These are phyloP conservation scores for Ophiognomonia clavigignenti-juglandacearum DNA, from an alignment of 2,329 filamentous ascomycete species.

Conservation along the genomic window DNA sequence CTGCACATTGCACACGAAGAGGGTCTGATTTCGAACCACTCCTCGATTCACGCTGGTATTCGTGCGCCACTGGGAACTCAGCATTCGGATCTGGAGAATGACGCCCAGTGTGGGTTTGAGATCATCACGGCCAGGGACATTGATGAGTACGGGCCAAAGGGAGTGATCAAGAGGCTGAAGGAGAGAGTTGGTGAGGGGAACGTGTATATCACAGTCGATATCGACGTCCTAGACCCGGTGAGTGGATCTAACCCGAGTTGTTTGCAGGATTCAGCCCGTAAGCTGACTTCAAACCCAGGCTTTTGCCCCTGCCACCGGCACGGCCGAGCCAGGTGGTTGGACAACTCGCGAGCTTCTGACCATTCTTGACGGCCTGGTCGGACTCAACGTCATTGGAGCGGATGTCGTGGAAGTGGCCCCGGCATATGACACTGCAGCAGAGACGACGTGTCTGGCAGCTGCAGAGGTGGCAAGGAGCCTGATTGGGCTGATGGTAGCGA, in stretches of 20 bases:
- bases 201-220: slow-evolving; percentile 72
- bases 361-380: slow-evolving; percentile 66
- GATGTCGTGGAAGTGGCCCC: slow-evolving; percentile 79
- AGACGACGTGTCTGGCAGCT: slow-evolving; percentile 49
- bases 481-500: not conserved
- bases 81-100: slow-evolving; percentile 48
- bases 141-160: slow-evolving; percentile 62
- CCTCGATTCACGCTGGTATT: slow-evolving; percentile 56
- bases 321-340: slow-evolving; percentile 76
- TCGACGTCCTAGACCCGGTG: slow-evolving; percentile 70
- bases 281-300: slow-evolving; percentile 2
- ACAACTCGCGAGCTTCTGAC: slow-evolving; percentile 69
- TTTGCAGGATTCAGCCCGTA: slow-evolving; percentile 22
- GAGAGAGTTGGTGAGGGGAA: slow-evolving; percentile 43
- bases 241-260: slow-evolving; percentile 42
- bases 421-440: slow-evolving; percentile 67
- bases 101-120: slow-evolving; percentile 53
- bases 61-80: slow-evolving; percentile 44
- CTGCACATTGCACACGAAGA: slow-evolving; percentile 59
- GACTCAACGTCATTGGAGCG: slow-evolving; percentile 67
- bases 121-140: slow-evolving; percentile 60
- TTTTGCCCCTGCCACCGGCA: slow-evolving; percentile 56
- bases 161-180: slow-evolving; percentile 62
- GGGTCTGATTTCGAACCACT: slow-evolving; percentile 47
- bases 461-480: slow-evolving; percentile 2